These are phyloP conservation scores for Myxozyma melibiosi DNA, from an alignment of 805 yeast genomes.

Conservation along the genomic window DNA sequence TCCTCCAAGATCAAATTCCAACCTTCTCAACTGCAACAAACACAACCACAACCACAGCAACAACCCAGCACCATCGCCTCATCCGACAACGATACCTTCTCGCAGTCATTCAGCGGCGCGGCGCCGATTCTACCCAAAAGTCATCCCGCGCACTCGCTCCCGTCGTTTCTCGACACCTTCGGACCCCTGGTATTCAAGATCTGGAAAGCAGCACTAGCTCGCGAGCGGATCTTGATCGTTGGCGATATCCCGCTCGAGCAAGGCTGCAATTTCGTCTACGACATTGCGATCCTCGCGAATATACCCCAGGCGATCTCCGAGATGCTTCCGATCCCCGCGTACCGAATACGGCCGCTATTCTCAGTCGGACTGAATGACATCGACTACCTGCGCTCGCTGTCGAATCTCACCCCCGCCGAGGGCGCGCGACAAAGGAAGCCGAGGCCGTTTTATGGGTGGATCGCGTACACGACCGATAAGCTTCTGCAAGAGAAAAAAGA, in stretches of 20 bases:
- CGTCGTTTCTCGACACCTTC: slow-evolving; percentile 50
- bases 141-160: slow-evolving; percentile 45
- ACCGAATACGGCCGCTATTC: slow-evolving; percentile 27
- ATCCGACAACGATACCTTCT: slow-evolving; percentile 20
- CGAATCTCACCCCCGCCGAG: slow-evolving; percentile 24
- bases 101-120: slow-evolving; percentile 47
- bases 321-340: slow-evolving; percentile 39
- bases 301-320: slow-evolving; percentile 59
- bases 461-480: slow-evolving; percentile 31
- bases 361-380: slow-evolving; percentile 27
- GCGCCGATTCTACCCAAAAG: slow-evolving; percentile 15
- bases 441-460: slow-evolving; percentile 30
- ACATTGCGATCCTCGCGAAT: slow-evolving; percentile 61
- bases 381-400: slow-evolving; percentile 24
- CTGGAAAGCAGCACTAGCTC: slow-evolving; percentile 63
- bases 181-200: slow-evolving; percentile 69
- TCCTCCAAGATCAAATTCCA: slow-evolving; percentile 13
- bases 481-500: slow-evolving; percentile 20
- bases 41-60: too few relatives aligned
- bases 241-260: slow-evolving; percentile 43
- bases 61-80: not conserved
- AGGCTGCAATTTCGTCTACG: slow-evolving; percentile 56
- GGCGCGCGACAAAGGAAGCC: slow-evolving; percentile 21
- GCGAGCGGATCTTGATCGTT: slow-evolving; percentile 56
- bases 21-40: too few relatives aligned